Evolutionary conservation across 108 stramenopile species (phyloP).

Genomic region (Fragilaria crotonensis): DNA sequence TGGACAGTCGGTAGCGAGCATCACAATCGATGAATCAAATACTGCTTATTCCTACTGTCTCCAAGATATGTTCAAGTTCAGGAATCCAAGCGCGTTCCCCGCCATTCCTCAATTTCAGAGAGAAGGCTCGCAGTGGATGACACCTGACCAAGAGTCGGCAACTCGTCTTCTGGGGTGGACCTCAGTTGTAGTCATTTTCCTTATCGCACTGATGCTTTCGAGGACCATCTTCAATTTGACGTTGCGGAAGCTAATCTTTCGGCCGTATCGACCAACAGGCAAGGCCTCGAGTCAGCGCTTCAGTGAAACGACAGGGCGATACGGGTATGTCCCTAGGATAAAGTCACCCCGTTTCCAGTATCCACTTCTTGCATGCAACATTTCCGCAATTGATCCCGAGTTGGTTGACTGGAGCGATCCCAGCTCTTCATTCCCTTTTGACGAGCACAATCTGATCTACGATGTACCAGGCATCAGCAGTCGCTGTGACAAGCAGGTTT

Average conservation of each 20-base stretch:
- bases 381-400: slow-evolving; percentile 18
- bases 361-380: slow-evolving; percentile 4
- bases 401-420: slow-evolving; percentile 41
- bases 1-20: not conserved
- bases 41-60: slow-evolving; percentile 5
- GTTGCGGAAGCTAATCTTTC: not conserved
- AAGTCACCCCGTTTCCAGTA: not conserved
- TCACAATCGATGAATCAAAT: slow-evolving; percentile 4
- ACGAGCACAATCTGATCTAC: not conserved
- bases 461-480: not conserved
- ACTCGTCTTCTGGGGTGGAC: slow-evolving; percentile 6
- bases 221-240: not conserved
- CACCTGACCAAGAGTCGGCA: slow-evolving; percentile 23
- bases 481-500: no score
- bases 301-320: not conserved
- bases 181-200: not conserved
- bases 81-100: slow-evolving; percentile 7
- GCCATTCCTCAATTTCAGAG: slow-evolving; percentile 24
- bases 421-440: slow-evolving; percentile 20
- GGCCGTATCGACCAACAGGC: not conserved
- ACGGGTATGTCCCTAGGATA: slow-evolving; percentile 8
- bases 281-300: not conserved
- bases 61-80: slow-evolving; percentile 8
- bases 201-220: not conserved
- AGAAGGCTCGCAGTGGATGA: slow-evolving; percentile 36